Evolutionary conservation across 2,329 filamentous ascomycete genomes (phyloP), one percentile per base, ranked within the genome.

Genomic region (Moelleriella libera): DNA sequence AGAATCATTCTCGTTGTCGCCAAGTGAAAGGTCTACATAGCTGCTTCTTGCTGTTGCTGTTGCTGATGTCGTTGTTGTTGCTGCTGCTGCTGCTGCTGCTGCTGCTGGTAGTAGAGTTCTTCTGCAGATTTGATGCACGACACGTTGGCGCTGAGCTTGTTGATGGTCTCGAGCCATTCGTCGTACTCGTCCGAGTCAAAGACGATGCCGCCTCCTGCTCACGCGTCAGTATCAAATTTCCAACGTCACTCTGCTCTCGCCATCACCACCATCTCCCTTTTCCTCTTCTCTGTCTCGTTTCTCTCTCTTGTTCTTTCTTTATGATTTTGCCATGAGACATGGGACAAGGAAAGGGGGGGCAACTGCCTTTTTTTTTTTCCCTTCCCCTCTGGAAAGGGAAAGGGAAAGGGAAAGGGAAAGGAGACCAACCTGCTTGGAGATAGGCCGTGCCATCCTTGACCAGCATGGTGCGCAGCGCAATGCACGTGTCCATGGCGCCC

Each of bases 151-250:
- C 85, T 82, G 44, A 95, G 71, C 74, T 98, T 98, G 71, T 98
- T 97, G 69, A 92, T 82, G 46, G 80, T 87, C 53, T 94, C 96
- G 76, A 97, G 88, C 66, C 90, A 78, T 73, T 89, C 96, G 66
- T 97, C 92, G 53, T 96, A 83, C 55, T 75, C 84, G 60, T 94
- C 89, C 41, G 86, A 94, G 65, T 97, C 92, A 60, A 90, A 95
- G 42, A 95, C 89, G 58, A 96, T 95, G 31, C 89, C 89, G 37
- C 89, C 89, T 11, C 85, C 77, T 78, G 47, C 8, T 37, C 32
- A 9, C 32, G 32, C 32, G 32, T 37, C 32, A 37, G 32, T 21
- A 21, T 21, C 21, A 21, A 21, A 21, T 21, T 21, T 21, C 21
- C 21, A 21, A 21, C 21, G 21, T 21, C 21, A 21, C 21, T 21